Conservation (phyloP, 352 stramenopile species). For the Pythium diclinum region DNA sequence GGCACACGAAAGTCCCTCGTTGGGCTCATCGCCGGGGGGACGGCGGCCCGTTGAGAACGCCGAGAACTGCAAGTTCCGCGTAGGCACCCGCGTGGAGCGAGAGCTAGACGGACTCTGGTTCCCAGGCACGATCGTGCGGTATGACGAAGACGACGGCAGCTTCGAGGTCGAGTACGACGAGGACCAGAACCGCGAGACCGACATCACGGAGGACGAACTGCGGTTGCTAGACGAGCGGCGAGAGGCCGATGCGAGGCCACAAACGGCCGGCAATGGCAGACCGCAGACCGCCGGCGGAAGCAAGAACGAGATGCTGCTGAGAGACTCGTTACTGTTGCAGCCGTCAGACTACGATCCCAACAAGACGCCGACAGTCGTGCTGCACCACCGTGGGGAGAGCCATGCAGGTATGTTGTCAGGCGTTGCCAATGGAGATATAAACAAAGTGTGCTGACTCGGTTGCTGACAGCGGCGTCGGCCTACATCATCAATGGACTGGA, state of each 20-base stretch:
- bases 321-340: constrained; percentile 61
- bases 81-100: constrained; percentile 56
- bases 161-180: constrained; percentile 82
- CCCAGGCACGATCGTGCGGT: constrained; percentile 51
- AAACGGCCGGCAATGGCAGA: constrained; percentile 11
- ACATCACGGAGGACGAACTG: constrained; percentile 54
- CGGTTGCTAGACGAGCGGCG: constrained; percentile 28
- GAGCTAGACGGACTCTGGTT: constrained; percentile 81
- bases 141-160: constrained; percentile 45
- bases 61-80: constrained; percentile 31
- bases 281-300: constrained; percentile 16
- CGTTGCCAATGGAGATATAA: too few species aligned
- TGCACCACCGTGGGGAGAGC: constrained; percentile 73
- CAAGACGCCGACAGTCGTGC: constrained; percentile 64
- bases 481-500: constrained; percentile 86
- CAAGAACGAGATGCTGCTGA: constrained; percentile 41
- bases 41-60: constrained; percentile 19
- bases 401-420: constrained; percentile 40
- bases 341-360: constrained; percentile 63
- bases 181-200: constrained; percentile 64
- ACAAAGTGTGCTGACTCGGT: constrained; percentile 7
- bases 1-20: constrained; percentile 3
- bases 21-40: not conserved
- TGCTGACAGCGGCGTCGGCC: constrained; percentile 35
- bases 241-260: constrained; percentile 9